A percentile compares a stretch with the other conserved stretches of the same genome.
Evolutionary conservation across 169 alveolate species (phyloP).

Genomic region (Fabrea salina): DNA sequence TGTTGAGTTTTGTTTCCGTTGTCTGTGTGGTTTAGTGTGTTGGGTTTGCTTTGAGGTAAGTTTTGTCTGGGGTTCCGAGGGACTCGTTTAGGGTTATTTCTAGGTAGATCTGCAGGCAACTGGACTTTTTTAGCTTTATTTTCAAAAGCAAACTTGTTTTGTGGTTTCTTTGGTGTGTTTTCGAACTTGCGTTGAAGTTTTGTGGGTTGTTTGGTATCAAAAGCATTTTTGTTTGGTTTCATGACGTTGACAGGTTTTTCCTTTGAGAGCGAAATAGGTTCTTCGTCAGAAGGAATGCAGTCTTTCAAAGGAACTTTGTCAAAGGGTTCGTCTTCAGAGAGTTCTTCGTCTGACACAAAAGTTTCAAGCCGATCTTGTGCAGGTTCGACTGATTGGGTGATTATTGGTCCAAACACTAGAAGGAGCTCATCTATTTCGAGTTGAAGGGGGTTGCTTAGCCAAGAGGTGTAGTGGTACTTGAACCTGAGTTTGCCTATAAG

Average conservation of each 20-base stretch:
- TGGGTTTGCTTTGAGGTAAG: neutral
- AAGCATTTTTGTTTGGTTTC: too few species aligned
- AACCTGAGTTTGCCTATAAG: conserved; percentile 7
- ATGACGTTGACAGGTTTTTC: too few species aligned
- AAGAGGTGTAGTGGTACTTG: neutral
- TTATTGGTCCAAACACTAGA: conserved; percentile 22
- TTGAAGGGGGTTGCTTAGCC: neutral
- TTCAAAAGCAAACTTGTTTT: neutral
- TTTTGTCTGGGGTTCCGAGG: neutral
- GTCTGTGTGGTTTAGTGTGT: neutral
- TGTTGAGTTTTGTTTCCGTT: too few species aligned
- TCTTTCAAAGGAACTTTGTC: neutral
- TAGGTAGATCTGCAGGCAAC: neutral
- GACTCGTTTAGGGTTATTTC: neutral
- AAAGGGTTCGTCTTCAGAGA: neutral
- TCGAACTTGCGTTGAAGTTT: too few species aligned
- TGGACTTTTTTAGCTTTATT: neutral
- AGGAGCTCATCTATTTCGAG: conserved; percentile 27
- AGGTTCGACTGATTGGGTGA: neutral
- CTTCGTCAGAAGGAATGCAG: neutral
- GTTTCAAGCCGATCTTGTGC: neutral
- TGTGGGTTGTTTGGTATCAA: too few species aligned
- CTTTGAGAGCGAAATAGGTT: too few species aligned
- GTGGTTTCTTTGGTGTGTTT: neutral
- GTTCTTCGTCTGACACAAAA: neutral